A percentile compares a stretch with the other conserved stretches of the same genome.
Evolutionary conservation across 352 stramenopile genomes (phyloP).

Genomic region (Phytophthora cactorum): DNA sequence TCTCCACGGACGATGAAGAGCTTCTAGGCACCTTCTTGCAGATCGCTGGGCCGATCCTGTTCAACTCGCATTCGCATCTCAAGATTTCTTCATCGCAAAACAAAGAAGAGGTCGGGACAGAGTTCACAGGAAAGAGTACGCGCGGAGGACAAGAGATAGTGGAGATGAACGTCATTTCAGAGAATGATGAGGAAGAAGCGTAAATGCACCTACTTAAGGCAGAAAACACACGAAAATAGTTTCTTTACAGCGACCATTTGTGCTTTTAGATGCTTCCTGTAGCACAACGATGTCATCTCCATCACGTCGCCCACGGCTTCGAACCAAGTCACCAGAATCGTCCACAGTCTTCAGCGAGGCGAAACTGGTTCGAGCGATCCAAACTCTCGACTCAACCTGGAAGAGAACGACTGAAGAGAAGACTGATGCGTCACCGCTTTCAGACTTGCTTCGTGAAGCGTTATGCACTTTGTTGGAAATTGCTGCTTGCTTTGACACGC

Average conservation of each 20-base stretch:
- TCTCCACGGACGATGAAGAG: slow-evolving; percentile 88
- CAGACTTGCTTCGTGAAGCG: slow-evolving; percentile 26
- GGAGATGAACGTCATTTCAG: slow-evolving; percentile 85
- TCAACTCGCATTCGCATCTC: slow-evolving; percentile 82
- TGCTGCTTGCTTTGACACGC: slow-evolving; percentile 27
- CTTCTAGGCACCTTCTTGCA: slow-evolving; percentile 87
- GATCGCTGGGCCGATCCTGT: slow-evolving; percentile 90
- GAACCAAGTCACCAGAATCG: not conserved
- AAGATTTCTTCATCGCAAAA: slow-evolving; percentile 48
- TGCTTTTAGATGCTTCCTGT: not conserved
- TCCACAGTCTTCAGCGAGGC: slow-evolving; percentile 26
- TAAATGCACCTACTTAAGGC: slow-evolving; percentile 13
- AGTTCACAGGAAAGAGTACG: slow-evolving; percentile 65
- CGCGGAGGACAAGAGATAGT: slow-evolving; percentile 51
- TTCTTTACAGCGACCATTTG: not conserved
- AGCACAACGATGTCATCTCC: slow-evolving; percentile 17
- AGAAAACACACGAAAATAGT: slow-evolving; percentile 26
- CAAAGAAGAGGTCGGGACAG: slow-evolving; percentile 56
- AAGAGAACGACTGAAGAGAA: slow-evolving; percentile 7
- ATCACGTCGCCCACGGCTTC: slow-evolving; percentile 1
- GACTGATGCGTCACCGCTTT: slow-evolving; percentile 4
- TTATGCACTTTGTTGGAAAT: slow-evolving; percentile 43
- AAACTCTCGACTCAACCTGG: slow-evolving; percentile 42
- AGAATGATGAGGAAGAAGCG: slow-evolving; percentile 78
- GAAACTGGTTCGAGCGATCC: slow-evolving; percentile 49